Conservation (phyloP, 345 rosid genomes). For the Dovyalis caffra region DNA sequence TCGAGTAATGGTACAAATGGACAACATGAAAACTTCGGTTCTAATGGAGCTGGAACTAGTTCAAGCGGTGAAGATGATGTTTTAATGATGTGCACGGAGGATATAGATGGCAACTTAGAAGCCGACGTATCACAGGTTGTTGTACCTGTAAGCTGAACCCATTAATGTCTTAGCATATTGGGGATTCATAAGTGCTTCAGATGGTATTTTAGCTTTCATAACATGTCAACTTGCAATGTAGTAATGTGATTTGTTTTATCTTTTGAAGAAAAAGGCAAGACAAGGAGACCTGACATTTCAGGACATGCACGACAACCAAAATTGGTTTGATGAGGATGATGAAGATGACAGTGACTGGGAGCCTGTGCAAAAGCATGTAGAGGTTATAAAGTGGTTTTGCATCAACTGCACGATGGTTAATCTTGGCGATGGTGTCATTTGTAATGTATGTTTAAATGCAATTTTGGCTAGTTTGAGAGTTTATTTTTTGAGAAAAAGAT, state of each 20-base stretch:
- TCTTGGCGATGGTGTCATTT: conserved; percentile 56
- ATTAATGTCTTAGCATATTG: background rate
- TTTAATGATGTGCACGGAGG: conserved; percentile 9
- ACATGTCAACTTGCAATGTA: background rate
- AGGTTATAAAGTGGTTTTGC: conserved; percentile 79
- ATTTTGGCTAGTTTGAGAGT: too few relatives aligned
- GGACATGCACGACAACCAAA: conserved; percentile 57
- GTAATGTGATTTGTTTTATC: background rate
- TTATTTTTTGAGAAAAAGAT: too few relatives aligned
- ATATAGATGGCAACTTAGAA: conserved; percentile 27
- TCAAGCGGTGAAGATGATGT: conserved; percentile 30
- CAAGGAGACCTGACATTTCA: conserved; percentile 67
- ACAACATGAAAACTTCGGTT: conserved; percentile 33
- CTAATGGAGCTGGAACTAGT: conserved; percentile 34
- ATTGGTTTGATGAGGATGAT: conserved; percentile 54
- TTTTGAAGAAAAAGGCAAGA: conserved; percentile 46
- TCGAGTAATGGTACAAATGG: conserved; percentile 36
- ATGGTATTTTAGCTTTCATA: background rate
- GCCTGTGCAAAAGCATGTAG: conserved; percentile 56
- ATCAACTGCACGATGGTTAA: conserved; percentile 89
- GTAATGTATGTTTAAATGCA: conserved; percentile 82
- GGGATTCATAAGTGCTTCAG: conserved; percentile 5
- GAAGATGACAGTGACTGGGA: conserved; percentile 97
- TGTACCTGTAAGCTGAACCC: conserved; percentile 39
- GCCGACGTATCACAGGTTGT: conserved; percentile 15